phyloP scores from a whole-genome alignment of 208 protist genomes.

The Crithidia fasciculata region DNA sequence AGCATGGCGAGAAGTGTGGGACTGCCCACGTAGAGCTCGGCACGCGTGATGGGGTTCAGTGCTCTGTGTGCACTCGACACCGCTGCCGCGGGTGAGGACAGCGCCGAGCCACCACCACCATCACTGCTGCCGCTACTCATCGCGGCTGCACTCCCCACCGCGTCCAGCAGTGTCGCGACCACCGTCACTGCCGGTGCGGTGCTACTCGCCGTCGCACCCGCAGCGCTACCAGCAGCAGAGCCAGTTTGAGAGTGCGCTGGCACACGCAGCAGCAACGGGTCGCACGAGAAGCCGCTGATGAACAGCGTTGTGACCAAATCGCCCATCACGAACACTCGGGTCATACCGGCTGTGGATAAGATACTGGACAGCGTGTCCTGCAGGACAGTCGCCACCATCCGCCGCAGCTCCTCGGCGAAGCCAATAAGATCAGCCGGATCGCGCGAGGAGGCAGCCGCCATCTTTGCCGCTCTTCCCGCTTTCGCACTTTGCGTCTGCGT shows the following conservation, averaged over 20 bases:
- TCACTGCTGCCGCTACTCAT: not conserved
- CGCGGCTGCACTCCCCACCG: not conserved
- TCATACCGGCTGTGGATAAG: not conserved
- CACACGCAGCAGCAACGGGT: slow-evolving; percentile 32
- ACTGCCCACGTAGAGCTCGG: slow-evolving; percentile 46
- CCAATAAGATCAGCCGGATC: slow-evolving; percentile 26
- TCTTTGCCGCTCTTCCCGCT: not conserved
- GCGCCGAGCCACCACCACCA: not conserved
- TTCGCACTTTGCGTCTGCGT: slow-evolving; percentile 4
- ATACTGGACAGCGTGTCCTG: slow-evolving; percentile 52
- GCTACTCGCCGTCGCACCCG: not conserved
- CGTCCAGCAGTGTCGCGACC: slow-evolving; percentile 3
- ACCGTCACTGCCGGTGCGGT: not conserved
- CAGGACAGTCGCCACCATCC: slow-evolving; percentile 52
- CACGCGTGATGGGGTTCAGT: slow-evolving; percentile 7
- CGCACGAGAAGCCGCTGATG: slow-evolving; percentile 59
- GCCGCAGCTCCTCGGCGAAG: slow-evolving; percentile 66
- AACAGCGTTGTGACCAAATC: slow-evolving; percentile 52
- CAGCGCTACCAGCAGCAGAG: not conserved
- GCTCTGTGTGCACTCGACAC: not conserved
- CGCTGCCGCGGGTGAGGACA: not conserved
- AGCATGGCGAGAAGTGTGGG: slow-evolving; percentile 70
- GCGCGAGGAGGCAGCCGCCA: not conserved
- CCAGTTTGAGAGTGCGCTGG: not conserved
- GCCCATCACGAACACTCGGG: slow-evolving; percentile 21